Conservation (phyloP, 2,329 filamentous ascomycete genomes). For the Falciphora oryzae region DNA sequence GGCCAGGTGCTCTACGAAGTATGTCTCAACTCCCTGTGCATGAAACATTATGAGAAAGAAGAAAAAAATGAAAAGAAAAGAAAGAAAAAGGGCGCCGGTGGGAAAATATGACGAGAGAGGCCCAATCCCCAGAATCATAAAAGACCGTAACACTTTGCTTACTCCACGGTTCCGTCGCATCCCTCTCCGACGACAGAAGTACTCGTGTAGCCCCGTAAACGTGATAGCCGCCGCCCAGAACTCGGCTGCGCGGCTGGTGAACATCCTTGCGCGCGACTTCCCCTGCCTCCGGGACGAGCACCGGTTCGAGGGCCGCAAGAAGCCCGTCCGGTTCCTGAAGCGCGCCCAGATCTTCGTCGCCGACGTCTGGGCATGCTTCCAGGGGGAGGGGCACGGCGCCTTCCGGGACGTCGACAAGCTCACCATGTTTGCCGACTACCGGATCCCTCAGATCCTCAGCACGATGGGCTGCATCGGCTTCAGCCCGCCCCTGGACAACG, state of each 20-base stretch:
- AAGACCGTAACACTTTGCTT: no score
- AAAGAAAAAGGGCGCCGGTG: no score
- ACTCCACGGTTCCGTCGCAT: background rate
- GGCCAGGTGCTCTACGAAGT: slow-evolving; percentile 74
- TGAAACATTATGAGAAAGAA: background rate
- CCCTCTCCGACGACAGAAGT: slow-evolving; percentile 50
- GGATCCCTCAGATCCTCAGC: slow-evolving; percentile 88
- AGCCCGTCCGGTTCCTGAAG: slow-evolving; percentile 77
- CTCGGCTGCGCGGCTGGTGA: slow-evolving; percentile 81
- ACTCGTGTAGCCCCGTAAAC: slow-evolving; percentile 66
- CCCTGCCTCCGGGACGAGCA: slow-evolving; percentile 80
- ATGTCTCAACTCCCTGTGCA: slow-evolving; percentile 20
- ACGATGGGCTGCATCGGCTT: slow-evolving; percentile 77
- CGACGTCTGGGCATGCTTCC: slow-evolving; percentile 94
- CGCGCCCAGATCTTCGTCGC: slow-evolving; percentile 94
- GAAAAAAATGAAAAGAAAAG: no score
- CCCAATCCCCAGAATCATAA: no score
- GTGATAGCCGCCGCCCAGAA: slow-evolving; percentile 68
- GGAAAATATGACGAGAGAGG: no score
- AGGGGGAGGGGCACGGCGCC: slow-evolving; percentile 69
- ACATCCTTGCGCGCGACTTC: slow-evolving; percentile 77
- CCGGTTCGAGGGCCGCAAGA: slow-evolving; percentile 59
- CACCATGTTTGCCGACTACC: slow-evolving; percentile 98
- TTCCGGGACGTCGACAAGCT: slow-evolving; percentile 92
- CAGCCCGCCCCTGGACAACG: slow-evolving; percentile 69